Conservation (phyloP, 371 early-diverging fungal species). For the Blakeslea trispora region DNA sequence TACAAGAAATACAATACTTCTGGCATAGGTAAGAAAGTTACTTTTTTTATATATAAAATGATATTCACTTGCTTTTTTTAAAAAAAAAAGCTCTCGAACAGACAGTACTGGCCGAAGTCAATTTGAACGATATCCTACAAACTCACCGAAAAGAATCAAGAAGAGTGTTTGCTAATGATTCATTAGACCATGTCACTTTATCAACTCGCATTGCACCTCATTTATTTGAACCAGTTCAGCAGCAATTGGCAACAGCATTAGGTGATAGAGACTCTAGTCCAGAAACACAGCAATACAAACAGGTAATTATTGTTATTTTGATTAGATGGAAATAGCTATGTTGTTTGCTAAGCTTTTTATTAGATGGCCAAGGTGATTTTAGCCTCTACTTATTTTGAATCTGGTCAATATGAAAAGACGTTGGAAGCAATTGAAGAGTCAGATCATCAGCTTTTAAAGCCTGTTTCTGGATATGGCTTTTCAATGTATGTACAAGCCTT, state of each 20-base stretch:
- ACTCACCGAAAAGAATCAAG: slow-evolving; percentile 2
- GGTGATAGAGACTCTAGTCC: slow-evolving; percentile 21
- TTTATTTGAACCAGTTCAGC: slow-evolving; percentile 26
- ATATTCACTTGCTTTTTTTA: background rate
- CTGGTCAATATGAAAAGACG: slow-evolving; percentile 34
- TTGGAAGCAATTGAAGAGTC: slow-evolving; percentile 23
- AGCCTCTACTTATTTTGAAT: slow-evolving; percentile 41
- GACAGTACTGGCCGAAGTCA: slow-evolving; percentile 15
- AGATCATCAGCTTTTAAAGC: slow-evolving; percentile 9
- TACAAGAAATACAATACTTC: slow-evolving; percentile 66
- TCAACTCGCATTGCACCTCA: slow-evolving; percentile 19
- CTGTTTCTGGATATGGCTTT: slow-evolving; percentile 46
- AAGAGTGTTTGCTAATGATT: slow-evolving; percentile 18
- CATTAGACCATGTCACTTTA: slow-evolving; percentile 24
- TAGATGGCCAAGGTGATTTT: slow-evolving; percentile 42
- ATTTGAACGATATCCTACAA: slow-evolving; percentile 1
- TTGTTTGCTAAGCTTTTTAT: slow-evolving; percentile 19
- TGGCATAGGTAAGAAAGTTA: slow-evolving; percentile 52
- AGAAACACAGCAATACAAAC: slow-evolving; percentile 16
- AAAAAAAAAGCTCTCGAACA: slow-evolving; percentile 14
- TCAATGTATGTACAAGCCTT: slow-evolving; percentile 44
- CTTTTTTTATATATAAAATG: background rate
- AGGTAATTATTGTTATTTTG: background rate
- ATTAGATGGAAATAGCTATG: too few species aligned
- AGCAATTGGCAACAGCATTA: slow-evolving; percentile 22